phyloP scores from a whole-genome alignment of 2,329 filamentous ascomycete genomes.

The Fusarium subtropicale region DNA sequence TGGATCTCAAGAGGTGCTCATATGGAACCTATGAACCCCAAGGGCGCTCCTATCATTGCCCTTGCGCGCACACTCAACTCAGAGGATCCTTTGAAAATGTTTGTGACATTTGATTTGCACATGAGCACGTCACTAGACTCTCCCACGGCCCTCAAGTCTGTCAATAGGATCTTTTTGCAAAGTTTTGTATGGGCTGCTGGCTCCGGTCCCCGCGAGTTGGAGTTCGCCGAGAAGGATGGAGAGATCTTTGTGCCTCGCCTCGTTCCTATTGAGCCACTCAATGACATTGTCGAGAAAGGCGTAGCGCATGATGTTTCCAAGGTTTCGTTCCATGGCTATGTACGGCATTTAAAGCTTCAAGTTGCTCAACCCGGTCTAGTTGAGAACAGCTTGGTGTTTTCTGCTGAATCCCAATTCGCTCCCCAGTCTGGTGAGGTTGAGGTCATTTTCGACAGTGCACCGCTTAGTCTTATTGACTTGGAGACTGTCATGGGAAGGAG shows the following conservation, averaged over 20 bases:
- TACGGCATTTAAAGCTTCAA: slow-evolving; percentile 39
- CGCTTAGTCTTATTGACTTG: slow-evolving; percentile 54
- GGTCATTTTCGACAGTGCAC: slow-evolving; percentile 54
- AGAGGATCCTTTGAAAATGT: slow-evolving; percentile 58
- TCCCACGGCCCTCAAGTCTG: slow-evolving; percentile 9
- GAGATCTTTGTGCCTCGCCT: slow-evolving; percentile 60
- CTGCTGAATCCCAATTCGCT: slow-evolving; percentile 21
- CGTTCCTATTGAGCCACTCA: slow-evolving; percentile 54
- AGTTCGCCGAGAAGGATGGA: slow-evolving; percentile 57
- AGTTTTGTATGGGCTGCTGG: slow-evolving; percentile 36
- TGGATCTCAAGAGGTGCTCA: slow-evolving; percentile 62
- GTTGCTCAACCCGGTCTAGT: slow-evolving; percentile 46
- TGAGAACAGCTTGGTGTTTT: slow-evolving; percentile 45
- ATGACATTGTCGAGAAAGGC: slow-evolving; percentile 58
- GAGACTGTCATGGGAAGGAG: slow-evolving; percentile 52
- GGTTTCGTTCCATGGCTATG: slow-evolving; percentile 39
- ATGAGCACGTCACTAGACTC: slow-evolving; percentile 15
- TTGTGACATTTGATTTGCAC: slow-evolving; percentile 57
- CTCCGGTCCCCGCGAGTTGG: slow-evolving; percentile 52
- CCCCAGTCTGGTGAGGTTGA: slow-evolving; percentile 54
- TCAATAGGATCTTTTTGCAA: slow-evolving; percentile 46
- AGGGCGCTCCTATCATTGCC: slow-evolving; percentile 57
- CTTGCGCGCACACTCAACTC: slow-evolving; percentile 62
- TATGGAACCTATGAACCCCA: slow-evolving; percentile 51
- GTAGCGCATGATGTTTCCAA: slow-evolving; percentile 9